Percentiles rank a stretch among this genome's conserved stretches.
Evolutionary conservation across 2,329 filamentous ascomycete genomes (phyloP).

Genomic region (Fusarium transvaalense): DNA sequence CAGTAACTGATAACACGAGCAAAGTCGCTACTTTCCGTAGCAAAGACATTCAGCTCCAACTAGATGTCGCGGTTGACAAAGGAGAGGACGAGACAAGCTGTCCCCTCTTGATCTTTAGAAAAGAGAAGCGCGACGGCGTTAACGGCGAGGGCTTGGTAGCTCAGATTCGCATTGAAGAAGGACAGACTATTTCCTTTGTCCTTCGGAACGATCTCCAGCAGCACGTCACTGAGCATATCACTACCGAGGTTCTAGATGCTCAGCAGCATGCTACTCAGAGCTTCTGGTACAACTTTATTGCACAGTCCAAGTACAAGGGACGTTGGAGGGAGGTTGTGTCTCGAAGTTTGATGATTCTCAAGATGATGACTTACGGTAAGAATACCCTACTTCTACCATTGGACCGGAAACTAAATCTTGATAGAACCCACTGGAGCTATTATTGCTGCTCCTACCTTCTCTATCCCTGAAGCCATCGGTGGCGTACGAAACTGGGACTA

Average conservation of each 20-base stretch:
- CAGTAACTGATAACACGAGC: slow-evolving; percentile 58
- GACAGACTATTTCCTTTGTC: slow-evolving; percentile 77
- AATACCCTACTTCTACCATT: fast-evolving
- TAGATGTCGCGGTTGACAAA: slow-evolving; percentile 75
- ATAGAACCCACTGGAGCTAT: slow-evolving; percentile 81
- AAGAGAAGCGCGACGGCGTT: slow-evolving; percentile 64
- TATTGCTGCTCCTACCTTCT: slow-evolving; percentile 81
- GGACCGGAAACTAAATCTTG: slow-evolving; percentile 6
- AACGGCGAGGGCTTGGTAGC: slow-evolving; percentile 74
- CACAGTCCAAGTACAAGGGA: slow-evolving; percentile 76
- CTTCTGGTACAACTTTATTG: slow-evolving; percentile 81
- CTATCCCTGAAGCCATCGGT: slow-evolving; percentile 79
- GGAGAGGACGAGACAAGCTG: slow-evolving; percentile 58
- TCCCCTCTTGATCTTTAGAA: slow-evolving; percentile 68
- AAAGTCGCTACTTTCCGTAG: slow-evolving; percentile 74
- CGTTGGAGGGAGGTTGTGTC: slow-evolving; percentile 79
- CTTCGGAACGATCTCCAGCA: slow-evolving; percentile 71
- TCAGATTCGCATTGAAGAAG: slow-evolving; percentile 70
- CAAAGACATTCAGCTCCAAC: slow-evolving; percentile 69
- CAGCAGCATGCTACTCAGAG: slow-evolving; percentile 77
- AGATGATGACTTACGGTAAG: slow-evolving; percentile 75
- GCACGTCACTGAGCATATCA: slow-evolving; percentile 70
- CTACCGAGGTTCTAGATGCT: slow-evolving; percentile 67
- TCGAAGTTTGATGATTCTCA: slow-evolving; percentile 79
- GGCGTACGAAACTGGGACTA: slow-evolving; percentile 78